Conservation (phyloP, 805 yeast genomes). For the Kodamaea nitidulidarum region DNA sequence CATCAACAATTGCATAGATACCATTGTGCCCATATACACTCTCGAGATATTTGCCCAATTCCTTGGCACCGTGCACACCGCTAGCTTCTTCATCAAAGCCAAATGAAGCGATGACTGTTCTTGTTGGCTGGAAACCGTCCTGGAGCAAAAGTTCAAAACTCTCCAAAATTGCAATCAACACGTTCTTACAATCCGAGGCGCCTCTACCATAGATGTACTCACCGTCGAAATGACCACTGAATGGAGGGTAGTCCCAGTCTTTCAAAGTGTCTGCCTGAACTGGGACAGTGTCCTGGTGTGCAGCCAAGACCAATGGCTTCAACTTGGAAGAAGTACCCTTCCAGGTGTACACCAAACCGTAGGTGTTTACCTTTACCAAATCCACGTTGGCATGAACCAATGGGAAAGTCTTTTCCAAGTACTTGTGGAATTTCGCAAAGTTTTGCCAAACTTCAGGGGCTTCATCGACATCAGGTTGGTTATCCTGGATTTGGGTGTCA, state of each 20-base stretch:
- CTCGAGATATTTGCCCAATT: slow-evolving; percentile 44
- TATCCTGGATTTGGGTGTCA: slow-evolving; percentile 62
- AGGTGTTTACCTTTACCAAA: slow-evolving; percentile 54
- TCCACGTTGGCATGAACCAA: slow-evolving; percentile 43
- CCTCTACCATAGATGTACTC: slow-evolving; percentile 73
- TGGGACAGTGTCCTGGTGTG: slow-evolving; percentile 83
- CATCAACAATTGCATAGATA: slow-evolving; percentile 66
- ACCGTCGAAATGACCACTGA: slow-evolving; percentile 58
- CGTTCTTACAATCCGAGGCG: slow-evolving; percentile 67
- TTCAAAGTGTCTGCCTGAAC: slow-evolving; percentile 53
- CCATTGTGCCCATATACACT: slow-evolving; percentile 59
- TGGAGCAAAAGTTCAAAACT: slow-evolving; percentile 47
- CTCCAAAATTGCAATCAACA: slow-evolving; percentile 62
- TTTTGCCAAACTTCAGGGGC: slow-evolving; percentile 47
- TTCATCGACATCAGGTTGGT: slow-evolving; percentile 44
- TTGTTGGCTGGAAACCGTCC: slow-evolving; percentile 52
- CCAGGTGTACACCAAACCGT: slow-evolving; percentile 63
- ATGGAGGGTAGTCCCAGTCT: slow-evolving; percentile 68
- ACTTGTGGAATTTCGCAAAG: slow-evolving; percentile 45
- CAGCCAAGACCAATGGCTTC: slow-evolving; percentile 66
- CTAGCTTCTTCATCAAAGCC: slow-evolving; percentile 80
- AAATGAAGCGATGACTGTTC: slow-evolving; percentile 61
- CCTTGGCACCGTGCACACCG: slow-evolving; percentile 59
- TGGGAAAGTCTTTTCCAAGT: slow-evolving; percentile 54
- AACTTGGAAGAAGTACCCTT: slow-evolving; percentile 50